Base-by-base conservation (phyloP, 2,329 filamentous ascomycete genomes). In the Daldinia sp. region DNA sequence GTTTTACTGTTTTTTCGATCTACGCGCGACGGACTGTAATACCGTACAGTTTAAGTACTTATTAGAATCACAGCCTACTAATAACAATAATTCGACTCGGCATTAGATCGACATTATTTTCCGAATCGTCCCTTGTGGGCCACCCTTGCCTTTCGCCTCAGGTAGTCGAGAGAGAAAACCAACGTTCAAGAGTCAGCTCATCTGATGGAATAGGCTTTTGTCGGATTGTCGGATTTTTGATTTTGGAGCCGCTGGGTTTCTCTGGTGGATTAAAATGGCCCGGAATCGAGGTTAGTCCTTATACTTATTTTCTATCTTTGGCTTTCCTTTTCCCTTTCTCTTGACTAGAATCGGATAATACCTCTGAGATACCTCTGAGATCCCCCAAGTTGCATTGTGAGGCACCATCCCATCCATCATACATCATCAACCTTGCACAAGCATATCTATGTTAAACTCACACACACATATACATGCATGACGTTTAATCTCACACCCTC, bases 231-330 rank as follows among this genome's bases (percentile, higher is more conserved):
- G 30, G 55, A 27, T 41, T 52, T 54, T 49, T n/a, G n/a, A 59
- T 61, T 45, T 54, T 52, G 63, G 58, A 60, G 50, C 39, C 58
- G 55, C 49, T 53, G 45, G 55, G 62, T 39, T 45, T 21, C 41
- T 62, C 47, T 55, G 52, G 57, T 34, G 57, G 54, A 45, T 59
- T 70, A 82, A 78, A 68, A 85, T 85, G 82, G 82, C 76, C 72
- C 81, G 82, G 71, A 84, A 82, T 82, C 80, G 83, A 77, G 83
- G 83, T 85, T 77, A 74, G 82, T 83, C 58, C 60, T 65, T 56
- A 55, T 70, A 66, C 64, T 62, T 51, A 50, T 50, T 19, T 48
- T 15, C 58, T 51, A 37, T 61, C 15, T 59, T 50, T 55, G n/a
- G n/a, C n/a, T 45, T 41, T 23, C 35, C 55, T 45, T 37, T 27